Evolutionary conservation across 257 asterid species (phyloP), one percentile per base, ranked within the genome.

Genomic region (Osmanthus fragrans): DNA sequence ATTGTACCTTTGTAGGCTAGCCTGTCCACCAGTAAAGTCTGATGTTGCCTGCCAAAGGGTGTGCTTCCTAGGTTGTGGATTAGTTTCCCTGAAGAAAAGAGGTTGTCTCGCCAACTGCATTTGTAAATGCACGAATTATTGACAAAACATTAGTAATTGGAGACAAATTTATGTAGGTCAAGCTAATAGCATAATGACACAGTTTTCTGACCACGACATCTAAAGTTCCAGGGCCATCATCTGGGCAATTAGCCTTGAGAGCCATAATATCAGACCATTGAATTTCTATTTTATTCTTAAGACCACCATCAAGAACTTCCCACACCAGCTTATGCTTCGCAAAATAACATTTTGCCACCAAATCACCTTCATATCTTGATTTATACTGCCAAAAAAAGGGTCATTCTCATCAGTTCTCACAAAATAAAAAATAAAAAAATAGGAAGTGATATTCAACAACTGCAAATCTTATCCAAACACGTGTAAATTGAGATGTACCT

Each of bases 231-330:
- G 87, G 98, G 23, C 63, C 87, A 80, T 90, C 98, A 72, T 91
- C 97, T 0, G 83, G 78, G 83, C 86, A 89, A 78, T 25, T 87
- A 25, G 88, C 97, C 86, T 90, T 91, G 87, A 93, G 33, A 66
- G 93, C 92, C 90, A 90, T 86, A 36, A 93, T 93, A 79, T 93
- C 97, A 37, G 96, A 91, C 97, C 97, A 93, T 78, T 90, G 94
- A 83, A 93, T 90, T 84, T 93, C 98, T 72, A 93, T 90, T 83
- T 93, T 93, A 87, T 91, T 93, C 89, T 93, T 93, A 40, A 93
- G 96, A 74, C 98, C 98, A 32, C 97, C 98, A 66, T 93, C 98
- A 77, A 93, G 98, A 73, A 93, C 98, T 88, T 93, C 98, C 98
- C 98, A 93, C 13, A 93, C 98, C 76, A 93, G 87, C 88, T 93